Conservation (phyloP, 176 grass and related monocot species). For the Alloteropsis semialata region DNA sequence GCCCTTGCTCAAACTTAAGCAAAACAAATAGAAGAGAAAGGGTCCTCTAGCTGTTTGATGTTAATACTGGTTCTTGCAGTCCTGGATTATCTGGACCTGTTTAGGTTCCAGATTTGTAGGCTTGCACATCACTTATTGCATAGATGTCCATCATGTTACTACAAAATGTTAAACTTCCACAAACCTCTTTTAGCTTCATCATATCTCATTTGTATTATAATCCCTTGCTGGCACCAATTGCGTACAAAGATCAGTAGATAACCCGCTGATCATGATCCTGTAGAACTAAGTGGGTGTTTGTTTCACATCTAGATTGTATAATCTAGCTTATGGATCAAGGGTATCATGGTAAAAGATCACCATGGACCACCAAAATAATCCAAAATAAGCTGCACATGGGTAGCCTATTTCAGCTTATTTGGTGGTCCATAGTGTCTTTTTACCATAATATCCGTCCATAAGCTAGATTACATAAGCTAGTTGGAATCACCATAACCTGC, state of each 20-base stretch:
- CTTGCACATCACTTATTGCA: background rate
- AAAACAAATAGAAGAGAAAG: background rate
- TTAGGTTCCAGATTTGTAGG: background rate
- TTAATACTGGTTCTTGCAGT: constrained; percentile 11
- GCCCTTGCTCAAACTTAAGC: background rate
- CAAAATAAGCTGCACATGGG: no score
- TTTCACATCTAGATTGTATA: no score
- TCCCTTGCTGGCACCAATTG: background rate
- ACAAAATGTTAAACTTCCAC: background rate
- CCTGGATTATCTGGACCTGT: background rate
- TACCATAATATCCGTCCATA: no score
- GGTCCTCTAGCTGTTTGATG: background rate
- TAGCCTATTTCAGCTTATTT: no score
- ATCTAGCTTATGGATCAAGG: no score
- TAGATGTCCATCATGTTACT: background rate
- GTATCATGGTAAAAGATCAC: no score
- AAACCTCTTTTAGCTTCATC: background rate
- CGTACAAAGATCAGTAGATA: background rate
- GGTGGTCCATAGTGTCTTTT: no score
- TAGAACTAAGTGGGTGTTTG: no score
- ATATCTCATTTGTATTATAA: background rate
- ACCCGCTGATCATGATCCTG: background rate
- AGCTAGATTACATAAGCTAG: no score
- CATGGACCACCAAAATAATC: no score
- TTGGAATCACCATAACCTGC: no score